These are phyloP conservation scores for Ustilago cynodontis DNA, from an alignment of 1,284 basidiomycete genomes.

Conservation along the genomic window DNA sequence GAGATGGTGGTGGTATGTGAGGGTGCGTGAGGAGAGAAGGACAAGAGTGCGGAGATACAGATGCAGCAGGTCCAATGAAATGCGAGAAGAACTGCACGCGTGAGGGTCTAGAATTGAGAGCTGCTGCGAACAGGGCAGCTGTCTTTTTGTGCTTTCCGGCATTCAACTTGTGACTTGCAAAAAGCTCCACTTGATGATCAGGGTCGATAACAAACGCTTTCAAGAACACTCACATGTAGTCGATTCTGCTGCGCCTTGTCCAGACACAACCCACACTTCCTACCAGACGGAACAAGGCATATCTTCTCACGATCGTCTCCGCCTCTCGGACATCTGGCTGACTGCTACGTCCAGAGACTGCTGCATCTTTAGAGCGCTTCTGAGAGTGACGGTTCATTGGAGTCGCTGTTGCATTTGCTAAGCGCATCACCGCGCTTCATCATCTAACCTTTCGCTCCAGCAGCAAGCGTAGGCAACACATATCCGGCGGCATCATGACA, in stretches of 20 bases:
- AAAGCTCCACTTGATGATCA: slow-evolving; percentile 7
- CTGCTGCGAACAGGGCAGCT: slow-evolving; percentile 3
- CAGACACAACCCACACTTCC: no score
- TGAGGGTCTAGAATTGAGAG: slow-evolving; percentile 1
- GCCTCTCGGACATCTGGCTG: no score
- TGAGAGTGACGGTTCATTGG: background rate
- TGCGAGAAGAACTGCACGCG: slow-evolving; percentile 6
- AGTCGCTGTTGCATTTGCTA: background rate
- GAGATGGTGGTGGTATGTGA: background rate
- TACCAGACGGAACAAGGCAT: background rate
- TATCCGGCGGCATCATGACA: slow-evolving; percentile 73
- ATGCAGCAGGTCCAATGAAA: slow-evolving; percentile 6
- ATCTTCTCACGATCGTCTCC: no score
- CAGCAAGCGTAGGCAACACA: background rate
- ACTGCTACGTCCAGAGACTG: no score
- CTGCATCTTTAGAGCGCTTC: no score
- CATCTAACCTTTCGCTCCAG: background rate
- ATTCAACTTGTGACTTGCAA: background rate
- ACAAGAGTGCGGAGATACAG: slow-evolving; percentile 1
- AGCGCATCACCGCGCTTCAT: background rate
- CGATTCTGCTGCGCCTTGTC: background rate
- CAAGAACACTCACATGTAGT: background rate
- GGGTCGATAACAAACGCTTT: background rate
- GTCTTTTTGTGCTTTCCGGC: background rate
- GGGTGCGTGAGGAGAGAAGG: background rate